A percentile compares a stretch with the other conserved stretches of the same genome.
Evolutionary conservation across 805 yeast species (phyloP).

Genomic region (Debaryomyces maramus): DNA sequence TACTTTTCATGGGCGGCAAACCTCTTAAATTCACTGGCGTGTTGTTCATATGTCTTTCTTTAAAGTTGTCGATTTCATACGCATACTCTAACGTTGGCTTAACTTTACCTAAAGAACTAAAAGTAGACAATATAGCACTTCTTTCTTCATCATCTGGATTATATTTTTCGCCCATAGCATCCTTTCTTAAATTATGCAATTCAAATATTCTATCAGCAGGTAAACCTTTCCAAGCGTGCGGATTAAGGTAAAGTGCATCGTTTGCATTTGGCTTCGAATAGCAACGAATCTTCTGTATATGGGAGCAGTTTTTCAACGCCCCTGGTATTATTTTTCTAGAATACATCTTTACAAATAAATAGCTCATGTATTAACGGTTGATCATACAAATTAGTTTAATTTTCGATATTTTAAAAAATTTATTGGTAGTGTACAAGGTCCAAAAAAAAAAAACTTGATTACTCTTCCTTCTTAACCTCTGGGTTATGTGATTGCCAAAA

Average conservation of each 20-base stretch:
- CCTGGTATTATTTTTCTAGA: not conserved
- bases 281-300: constrained; percentile 5
- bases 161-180: constrained; percentile 42
- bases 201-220: constrained; percentile 63
- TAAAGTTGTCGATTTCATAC: constrained; percentile 43
- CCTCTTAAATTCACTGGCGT: constrained; percentile 37
- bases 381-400: not conserved
- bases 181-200: constrained; percentile 59
- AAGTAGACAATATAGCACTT: constrained; percentile 42
- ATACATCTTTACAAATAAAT: not conserved
- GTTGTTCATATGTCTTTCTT: constrained; percentile 43
- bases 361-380: not conserved
- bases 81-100: constrained; percentile 40
- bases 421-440: not conserved
- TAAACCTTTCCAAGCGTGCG: constrained; percentile 69
- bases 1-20: constrained; percentile 38
- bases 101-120: constrained; percentile 28
- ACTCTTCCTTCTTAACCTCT: constrained; percentile 3
- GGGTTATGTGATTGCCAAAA: constrained; percentile 2
- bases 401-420: constrained; percentile 3
- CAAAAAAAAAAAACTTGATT: too few relatives aligned
- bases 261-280: constrained; percentile 8
- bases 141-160: constrained; percentile 64
- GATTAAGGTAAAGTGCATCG: constrained; percentile 51
- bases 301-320: not conserved